A percentile compares a stretch with the other conserved stretches of the same genome.
Evolutionary conservation across 108 stramenopile genomes (phyloP).

Genomic region (Tribonema minus): DNA sequence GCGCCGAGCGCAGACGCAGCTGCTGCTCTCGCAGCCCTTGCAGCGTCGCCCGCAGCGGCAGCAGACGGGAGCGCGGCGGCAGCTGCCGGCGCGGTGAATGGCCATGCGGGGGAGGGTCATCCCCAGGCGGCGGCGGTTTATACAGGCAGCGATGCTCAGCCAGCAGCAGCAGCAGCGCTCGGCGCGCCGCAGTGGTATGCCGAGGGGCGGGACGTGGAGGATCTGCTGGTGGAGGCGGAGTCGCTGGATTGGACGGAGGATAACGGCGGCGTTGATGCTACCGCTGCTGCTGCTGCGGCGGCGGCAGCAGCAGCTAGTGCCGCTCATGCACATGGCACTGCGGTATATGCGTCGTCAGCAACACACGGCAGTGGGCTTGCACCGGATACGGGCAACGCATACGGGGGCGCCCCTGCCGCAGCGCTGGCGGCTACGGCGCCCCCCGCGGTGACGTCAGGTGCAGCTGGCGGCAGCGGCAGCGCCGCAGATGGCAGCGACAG

Average conservation of each 20-base stretch:
- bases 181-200: conserved; percentile 34
- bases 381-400: background rate
- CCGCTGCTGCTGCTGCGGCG: too few relatives aligned
- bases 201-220: conserved; percentile 33
- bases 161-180: background rate
- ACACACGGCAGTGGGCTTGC: too few relatives aligned
- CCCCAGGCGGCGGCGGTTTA: too few relatives aligned
- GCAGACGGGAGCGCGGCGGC: too few relatives aligned
- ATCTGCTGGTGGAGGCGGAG: conserved; percentile 42
- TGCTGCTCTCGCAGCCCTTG: too few relatives aligned
- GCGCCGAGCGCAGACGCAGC: too few relatives aligned
- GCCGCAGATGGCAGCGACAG: background rate
- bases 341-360: background rate
- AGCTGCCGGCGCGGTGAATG: too few relatives aligned
- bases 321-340: background rate
- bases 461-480: too few relatives aligned
- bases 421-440: background rate
- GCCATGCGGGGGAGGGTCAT: too few relatives aligned
- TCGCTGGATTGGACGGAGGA: conserved; percentile 41
- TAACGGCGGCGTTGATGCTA: conserved; percentile 8
- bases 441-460: background rate
- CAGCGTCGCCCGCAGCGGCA: too few relatives aligned
- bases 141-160: background rate
- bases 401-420: background rate
- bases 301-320: background rate